These are phyloP conservation scores for Chimonanthus salicifolius DNA, from an alignment of 164 flowering plant species.

Conservation along the genomic window DNA sequence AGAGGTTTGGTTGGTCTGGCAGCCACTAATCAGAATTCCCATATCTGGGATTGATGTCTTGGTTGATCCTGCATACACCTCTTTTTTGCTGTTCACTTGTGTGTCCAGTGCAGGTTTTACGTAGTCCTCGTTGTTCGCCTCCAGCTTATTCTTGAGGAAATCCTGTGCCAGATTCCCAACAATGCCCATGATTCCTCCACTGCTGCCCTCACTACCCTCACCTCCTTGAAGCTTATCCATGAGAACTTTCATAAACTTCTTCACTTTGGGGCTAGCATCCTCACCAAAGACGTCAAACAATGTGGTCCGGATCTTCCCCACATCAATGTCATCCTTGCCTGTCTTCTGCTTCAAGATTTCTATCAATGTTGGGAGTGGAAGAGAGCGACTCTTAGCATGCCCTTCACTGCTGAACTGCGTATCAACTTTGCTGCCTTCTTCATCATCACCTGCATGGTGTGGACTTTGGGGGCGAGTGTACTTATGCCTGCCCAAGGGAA, in stretches of 20 bases:
- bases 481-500: slow-evolving; percentile 29
- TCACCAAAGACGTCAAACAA: slow-evolving; percentile 82
- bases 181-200: slow-evolving; percentile 66
- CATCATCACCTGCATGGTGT: background rate
- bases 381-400: slow-evolving; percentile 50
- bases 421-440: slow-evolving; percentile 19
- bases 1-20: slow-evolving; percentile 88
- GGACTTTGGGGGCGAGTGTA: background rate
- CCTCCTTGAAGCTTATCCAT: slow-evolving; percentile 52
- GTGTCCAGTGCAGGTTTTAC: slow-evolving; percentile 71
- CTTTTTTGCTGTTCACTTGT: slow-evolving; percentile 53
- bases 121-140: slow-evolving; percentile 58
- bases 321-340: slow-evolving; percentile 91
- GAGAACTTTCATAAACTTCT: slow-evolving; percentile 88
- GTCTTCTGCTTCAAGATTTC: slow-evolving; percentile 91
- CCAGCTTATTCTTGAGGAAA: slow-evolving; percentile 76
- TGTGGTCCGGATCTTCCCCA: slow-evolving; percentile 76
- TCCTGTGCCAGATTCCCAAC: slow-evolving; percentile 69
- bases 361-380: slow-evolving; percentile 79
- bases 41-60: slow-evolving; percentile 49
- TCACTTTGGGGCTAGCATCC: slow-evolving; percentile 91
- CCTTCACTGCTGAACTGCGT: slow-evolving; percentile 20
- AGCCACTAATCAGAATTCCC: slow-evolving; percentile 79
- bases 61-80: slow-evolving; percentile 67
- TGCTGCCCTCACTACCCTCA: slow-evolving; percentile 22